Evolutionary conservation across 805 yeast species (phyloP), one percentile per base, ranked within the genome.

Genomic region (Nematodospora valgi): DNA sequence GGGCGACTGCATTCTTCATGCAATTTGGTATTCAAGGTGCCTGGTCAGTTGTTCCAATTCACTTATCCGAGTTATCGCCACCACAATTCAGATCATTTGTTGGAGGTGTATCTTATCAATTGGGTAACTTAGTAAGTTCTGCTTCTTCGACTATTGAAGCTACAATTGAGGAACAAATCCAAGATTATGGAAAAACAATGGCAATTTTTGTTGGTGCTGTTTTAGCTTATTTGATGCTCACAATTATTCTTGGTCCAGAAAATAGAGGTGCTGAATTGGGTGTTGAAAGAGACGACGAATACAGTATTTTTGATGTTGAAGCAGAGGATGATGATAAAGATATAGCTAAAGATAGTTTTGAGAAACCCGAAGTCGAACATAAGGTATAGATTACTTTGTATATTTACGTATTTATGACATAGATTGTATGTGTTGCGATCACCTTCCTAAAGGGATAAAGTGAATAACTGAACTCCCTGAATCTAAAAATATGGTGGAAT

Each of bases 131-230:
- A 49, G 84, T 81, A 0, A 75, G 85, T 4, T 72, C 83, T 14
- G 87, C 86, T 1, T 74, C 84, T 3, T 71, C 82, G 13, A 82
- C 89, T 5, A 82, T 82, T 42, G 86, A 82, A 55, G 64, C 86
- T 3, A 63, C 68, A n/a, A 59, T 79, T 27, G 82, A 88, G 18
- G 68, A 66, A 21, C 42, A 38, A 13, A 49, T 49, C 4, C 75
- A 68, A 49, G 69, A 82, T 52, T 83, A 82, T 55, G 82, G 81
- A n/a, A 74, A 72, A 35, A 80, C 76, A 16, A 80, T 80, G 85
- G 73, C 82, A 9, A 79, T 80, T 35, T 78, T 80, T 52, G 68
- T 77, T 59, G 85, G 82, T 16, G 71, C 80, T 48, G 84, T 78
- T 3, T 74, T 75, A 43, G 80, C 59, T 0, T 76, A 64, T 43